Conservation (phyloP, 257 asterid genomes). For the Nyctanthes arbortristis region DNA sequence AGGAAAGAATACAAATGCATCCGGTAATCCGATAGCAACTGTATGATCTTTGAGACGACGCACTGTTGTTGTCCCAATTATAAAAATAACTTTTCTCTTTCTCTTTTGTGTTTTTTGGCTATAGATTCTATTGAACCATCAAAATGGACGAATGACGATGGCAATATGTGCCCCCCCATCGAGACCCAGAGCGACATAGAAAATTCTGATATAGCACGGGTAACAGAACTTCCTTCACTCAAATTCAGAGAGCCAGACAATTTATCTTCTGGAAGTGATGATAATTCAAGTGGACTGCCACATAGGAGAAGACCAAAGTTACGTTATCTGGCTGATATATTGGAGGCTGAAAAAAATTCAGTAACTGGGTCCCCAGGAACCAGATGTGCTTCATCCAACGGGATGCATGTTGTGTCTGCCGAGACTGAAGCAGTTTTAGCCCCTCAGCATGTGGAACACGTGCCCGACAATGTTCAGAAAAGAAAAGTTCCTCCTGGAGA, state of each 20-base stretch:
- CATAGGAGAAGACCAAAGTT: slow-evolving; percentile 54
- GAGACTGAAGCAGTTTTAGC: slow-evolving; percentile 33
- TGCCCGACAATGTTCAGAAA: slow-evolving; percentile 30
- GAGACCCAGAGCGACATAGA: not conserved
- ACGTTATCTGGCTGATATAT: slow-evolving; percentile 70
- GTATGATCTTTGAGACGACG: not conserved
- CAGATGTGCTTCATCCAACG: slow-evolving; percentile 27
- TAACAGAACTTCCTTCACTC: slow-evolving; percentile 30
- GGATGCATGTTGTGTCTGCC: slow-evolving; percentile 28
- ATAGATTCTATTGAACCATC: slow-evolving; percentile 27
- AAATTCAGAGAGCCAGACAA: slow-evolving; percentile 31
- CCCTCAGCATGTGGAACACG: slow-evolving; percentile 27
- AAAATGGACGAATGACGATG: not conserved
- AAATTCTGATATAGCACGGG: slow-evolving; percentile 11
- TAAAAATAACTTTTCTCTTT: slow-evolving; percentile 1
- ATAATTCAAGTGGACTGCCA: slow-evolving; percentile 25
- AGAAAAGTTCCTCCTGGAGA: slow-evolving; percentile 41
- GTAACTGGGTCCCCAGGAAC: slow-evolving; percentile 20
- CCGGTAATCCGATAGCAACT: slow-evolving; percentile 31
- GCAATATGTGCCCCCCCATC: not conserved
- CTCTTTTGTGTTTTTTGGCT: too few species aligned
- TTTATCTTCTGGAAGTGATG: slow-evolving; percentile 52
- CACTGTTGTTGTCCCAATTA: slow-evolving; percentile 6
- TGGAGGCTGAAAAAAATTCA: slow-evolving; percentile 45
- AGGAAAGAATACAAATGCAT: slow-evolving; percentile 13